Conservation (phyloP, 73 alveolate genomes). For the Breviolum minutum region DNA sequence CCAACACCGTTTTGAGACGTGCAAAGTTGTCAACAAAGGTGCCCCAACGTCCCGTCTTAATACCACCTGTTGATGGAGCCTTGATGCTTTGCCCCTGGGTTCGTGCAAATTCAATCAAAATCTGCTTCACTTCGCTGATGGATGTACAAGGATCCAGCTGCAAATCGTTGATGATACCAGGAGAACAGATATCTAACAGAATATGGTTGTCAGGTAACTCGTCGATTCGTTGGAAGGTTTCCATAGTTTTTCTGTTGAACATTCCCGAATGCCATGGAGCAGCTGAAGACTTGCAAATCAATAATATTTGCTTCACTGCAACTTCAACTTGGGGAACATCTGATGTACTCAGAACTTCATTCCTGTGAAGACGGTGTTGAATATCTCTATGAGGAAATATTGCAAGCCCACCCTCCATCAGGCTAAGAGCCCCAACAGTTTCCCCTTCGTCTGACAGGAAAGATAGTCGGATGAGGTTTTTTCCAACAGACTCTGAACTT, state of each 20-base stretch:
- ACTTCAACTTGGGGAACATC: background rate
- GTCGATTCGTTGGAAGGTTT: background rate
- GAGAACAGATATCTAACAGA: background rate
- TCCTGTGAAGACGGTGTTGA: background rate
- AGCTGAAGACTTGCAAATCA: background rate
- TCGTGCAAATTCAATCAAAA: background rate
- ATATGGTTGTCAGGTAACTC: background rate
- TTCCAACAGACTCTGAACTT: background rate
- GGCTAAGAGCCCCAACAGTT: background rate
- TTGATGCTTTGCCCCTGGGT: background rate
- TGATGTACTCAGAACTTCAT: background rate
- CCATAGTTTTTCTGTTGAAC: background rate
- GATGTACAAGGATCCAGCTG: background rate
- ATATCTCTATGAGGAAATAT: constrained; percentile 1
- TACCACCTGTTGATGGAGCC: background rate
- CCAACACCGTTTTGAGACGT: background rate
- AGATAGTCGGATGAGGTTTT: background rate
- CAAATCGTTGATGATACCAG: constrained; percentile 7
- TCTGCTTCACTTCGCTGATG: background rate
- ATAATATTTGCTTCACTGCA: too few species aligned
- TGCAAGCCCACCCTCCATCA: background rate
- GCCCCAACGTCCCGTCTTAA: constrained; percentile 29
- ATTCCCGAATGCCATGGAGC: background rate
- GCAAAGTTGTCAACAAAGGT: background rate
- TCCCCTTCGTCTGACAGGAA: constrained; percentile 29